These are phyloP conservation scores for Epichloe typhina DNA, from an alignment of 2,329 filamentous ascomycete genomes.

Conservation along the genomic window DNA sequence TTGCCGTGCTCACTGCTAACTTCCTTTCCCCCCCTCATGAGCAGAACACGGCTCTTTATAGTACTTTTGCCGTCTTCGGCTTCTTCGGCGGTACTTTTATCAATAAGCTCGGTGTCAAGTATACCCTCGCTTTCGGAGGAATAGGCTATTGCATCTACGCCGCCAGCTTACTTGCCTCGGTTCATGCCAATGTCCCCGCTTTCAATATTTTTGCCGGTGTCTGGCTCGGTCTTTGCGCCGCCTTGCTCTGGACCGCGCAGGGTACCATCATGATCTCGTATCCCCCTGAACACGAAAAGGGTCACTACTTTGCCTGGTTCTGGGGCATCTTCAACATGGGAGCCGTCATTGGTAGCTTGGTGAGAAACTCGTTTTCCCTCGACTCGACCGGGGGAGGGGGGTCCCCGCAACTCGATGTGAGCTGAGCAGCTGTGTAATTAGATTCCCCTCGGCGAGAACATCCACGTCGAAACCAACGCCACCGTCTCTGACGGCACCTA, in stretches of 20 bases:
- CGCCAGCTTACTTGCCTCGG: conserved; percentile 54
- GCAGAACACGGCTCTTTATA: conserved; percentile 53
- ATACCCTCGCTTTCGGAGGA: conserved; percentile 56
- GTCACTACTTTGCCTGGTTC: conserved; percentile 79
- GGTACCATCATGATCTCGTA: conserved; percentile 87
- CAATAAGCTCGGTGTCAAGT: conserved; percentile 58
- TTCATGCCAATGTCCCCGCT: conserved; percentile 37
- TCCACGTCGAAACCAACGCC: conserved; percentile 34
- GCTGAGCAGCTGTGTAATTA: background rate
- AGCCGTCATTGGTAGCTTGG: conserved; percentile 68
- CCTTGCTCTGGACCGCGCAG: conserved; percentile 70
- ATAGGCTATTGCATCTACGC: conserved; percentile 65
- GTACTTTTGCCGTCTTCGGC: conserved; percentile 52
- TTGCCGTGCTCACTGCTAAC: background rate
- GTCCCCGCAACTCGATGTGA: too few relatives aligned
- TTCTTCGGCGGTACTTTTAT: conserved; percentile 63
- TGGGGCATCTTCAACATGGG: conserved; percentile 94
- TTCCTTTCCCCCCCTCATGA: background rate
- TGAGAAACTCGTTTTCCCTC: conserved; percentile 8
- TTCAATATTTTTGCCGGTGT: conserved; percentile 56
- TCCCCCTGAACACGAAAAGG: conserved; percentile 66
- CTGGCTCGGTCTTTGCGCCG: conserved; percentile 65
- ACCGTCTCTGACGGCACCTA: conserved; percentile 69
- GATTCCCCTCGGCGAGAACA: conserved; percentile 57
- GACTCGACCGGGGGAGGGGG: too few relatives aligned